Conservation (phyloP, 192 early-diverging fungal genomes). For the Mortierella hygrophila region DNA sequence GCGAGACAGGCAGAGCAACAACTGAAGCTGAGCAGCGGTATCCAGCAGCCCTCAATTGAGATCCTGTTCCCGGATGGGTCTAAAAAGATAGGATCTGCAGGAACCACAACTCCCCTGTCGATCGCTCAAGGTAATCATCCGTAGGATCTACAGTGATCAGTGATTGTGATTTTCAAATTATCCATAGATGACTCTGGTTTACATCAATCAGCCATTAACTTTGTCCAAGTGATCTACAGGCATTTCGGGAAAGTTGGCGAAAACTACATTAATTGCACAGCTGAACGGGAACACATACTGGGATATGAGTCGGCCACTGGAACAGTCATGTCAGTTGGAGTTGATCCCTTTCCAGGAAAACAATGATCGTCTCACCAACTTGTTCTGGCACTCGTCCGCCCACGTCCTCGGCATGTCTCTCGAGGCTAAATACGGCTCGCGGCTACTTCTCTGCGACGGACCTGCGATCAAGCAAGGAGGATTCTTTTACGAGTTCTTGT, state of each 20-base stretch:
- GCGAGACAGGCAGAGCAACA: constrained; percentile 14
- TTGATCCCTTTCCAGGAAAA: constrained; percentile 60
- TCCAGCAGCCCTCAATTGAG: constrained; percentile 21
- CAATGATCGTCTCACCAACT: constrained; percentile 53
- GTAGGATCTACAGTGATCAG: not conserved
- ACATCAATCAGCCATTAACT: not conserved
- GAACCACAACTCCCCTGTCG: constrained; percentile 61
- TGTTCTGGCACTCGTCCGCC: constrained; percentile 79
- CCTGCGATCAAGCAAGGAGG: constrained; percentile 77
- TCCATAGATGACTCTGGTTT: no score
- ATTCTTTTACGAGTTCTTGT: constrained; percentile 84
- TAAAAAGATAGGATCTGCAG: constrained; percentile 24
- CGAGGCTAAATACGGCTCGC: constrained; percentile 76
- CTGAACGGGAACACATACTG: constrained; percentile 61
- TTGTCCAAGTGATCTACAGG: constrained; percentile 28
- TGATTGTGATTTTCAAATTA: no score
- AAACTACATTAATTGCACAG: constrained; percentile 60
- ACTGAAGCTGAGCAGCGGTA: not conserved
- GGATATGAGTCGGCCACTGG: constrained; percentile 68
- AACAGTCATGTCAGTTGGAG: constrained; percentile 50
- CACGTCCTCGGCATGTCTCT: constrained; percentile 82
- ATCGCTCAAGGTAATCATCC: constrained; percentile 61
- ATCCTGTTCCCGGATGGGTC: constrained; percentile 44
- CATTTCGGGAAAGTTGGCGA: constrained; percentile 61
- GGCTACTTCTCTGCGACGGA: constrained; percentile 76